phyloP scores from a whole-genome alignment of 1,284 basidiomycete genomes.

The Puccinia hordei region DNA sequence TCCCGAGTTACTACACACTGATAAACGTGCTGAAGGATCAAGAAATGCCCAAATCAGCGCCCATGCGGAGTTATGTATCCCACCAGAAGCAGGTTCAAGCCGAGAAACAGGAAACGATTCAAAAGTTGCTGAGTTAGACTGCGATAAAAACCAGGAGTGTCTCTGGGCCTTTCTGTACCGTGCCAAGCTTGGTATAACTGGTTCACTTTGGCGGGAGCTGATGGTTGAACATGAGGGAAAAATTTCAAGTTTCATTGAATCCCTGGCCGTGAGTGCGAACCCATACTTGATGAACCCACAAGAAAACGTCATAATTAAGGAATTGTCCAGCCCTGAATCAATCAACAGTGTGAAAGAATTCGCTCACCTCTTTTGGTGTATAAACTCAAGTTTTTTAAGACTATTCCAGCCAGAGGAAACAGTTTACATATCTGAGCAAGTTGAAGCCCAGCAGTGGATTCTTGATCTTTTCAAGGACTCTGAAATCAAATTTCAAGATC shows the following conservation, averaged over 20 bases:
- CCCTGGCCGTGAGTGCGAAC: background rate
- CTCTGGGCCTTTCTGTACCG: background rate
- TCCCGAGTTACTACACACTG: no score
- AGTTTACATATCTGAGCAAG: background rate
- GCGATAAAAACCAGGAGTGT: no score
- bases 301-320: background rate
- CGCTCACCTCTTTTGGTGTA: background rate
- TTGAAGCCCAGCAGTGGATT: background rate
- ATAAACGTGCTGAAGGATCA: no score
- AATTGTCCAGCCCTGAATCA: background rate
- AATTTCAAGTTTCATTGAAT: constrained; percentile 3
- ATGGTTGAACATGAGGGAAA: background rate
- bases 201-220: background rate
- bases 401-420: background rate
- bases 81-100: no score
- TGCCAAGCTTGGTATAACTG: background rate
- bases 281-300: background rate
- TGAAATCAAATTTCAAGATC: background rate
- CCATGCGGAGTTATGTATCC: no score
- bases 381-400: background rate
- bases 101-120: no score
- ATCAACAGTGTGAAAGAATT: background rate
- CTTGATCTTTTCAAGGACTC: background rate
- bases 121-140: no score
- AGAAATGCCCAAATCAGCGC: no score